Percentiles rank a stretch among this genome's conserved stretches.
Evolutionary conservation across 805 yeast species (phyloP).

Genomic region (Yarrowia sp.): DNA sequence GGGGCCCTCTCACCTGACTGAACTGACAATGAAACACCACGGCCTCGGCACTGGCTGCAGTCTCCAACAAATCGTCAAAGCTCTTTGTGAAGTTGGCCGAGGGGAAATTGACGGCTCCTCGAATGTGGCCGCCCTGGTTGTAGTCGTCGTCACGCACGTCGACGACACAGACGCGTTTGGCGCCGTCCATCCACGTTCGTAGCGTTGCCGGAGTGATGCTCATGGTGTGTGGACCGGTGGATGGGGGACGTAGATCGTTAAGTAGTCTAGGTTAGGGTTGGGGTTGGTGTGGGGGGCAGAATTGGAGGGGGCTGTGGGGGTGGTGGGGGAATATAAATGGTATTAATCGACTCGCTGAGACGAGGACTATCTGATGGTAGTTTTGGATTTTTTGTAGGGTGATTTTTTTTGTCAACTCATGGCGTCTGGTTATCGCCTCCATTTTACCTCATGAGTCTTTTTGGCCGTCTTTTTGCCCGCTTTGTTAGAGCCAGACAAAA

Average conservation of each 20-base stretch:
- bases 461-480: too few relatives aligned
- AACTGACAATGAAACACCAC: conserved; percentile 88
- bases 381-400: too few relatives aligned
- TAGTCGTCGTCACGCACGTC: conserved; percentile 87
- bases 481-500: too few relatives aligned
- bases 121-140: conserved; percentile 68
- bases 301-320: neutral
- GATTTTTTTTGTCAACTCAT: too few relatives aligned
- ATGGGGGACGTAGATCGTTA: too few relatives aligned
- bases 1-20: conserved; percentile 90
- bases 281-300: neutral
- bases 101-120: conserved; percentile 56
- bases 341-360: too few relatives aligned
- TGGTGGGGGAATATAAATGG: too few relatives aligned
- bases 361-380: too few relatives aligned
- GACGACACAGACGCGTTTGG: conserved; percentile 46
- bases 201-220: conserved; percentile 34
- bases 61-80: conserved; percentile 43
- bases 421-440: too few relatives aligned
- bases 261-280: conserved; percentile 12
- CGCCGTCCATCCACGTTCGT: conserved; percentile 35
- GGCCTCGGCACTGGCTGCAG: conserved; percentile 44
- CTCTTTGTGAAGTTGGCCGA: conserved; percentile 46
- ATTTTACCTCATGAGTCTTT: too few relatives aligned
- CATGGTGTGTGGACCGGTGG: neutral